Conservation (phyloP, 208 protist genomes). For the Crithidia sp. region DNA sequence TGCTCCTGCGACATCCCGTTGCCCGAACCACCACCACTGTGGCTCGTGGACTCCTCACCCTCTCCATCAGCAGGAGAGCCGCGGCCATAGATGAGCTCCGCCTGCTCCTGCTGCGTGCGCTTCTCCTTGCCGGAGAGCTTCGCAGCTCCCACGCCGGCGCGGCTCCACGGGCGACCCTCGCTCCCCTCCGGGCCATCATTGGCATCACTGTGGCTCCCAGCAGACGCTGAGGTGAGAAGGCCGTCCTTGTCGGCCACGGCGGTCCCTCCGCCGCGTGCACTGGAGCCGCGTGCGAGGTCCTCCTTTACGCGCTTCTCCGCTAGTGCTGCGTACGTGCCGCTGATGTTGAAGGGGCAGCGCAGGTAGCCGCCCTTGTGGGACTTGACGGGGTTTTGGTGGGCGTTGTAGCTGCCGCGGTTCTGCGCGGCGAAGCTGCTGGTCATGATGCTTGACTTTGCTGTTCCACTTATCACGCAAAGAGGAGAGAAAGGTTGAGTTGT, state of each 20-base stretch:
- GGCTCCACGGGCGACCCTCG: slow-evolving; percentile 58
- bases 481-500: too few species aligned
- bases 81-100: slow-evolving; percentile 67
- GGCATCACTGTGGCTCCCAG: slow-evolving; percentile 2
- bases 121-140: slow-evolving; percentile 56
- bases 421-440: slow-evolving; percentile 28
- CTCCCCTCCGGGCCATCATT: slow-evolving; percentile 33
- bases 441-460: slow-evolving; percentile 7
- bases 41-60: slow-evolving; percentile 1
- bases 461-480: not conserved
- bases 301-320: slow-evolving; percentile 53
- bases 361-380: slow-evolving; percentile 75
- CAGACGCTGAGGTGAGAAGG: not conserved
- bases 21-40: not conserved
- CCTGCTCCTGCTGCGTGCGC: slow-evolving; percentile 60
- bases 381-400: slow-evolving; percentile 46
- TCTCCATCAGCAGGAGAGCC: slow-evolving; percentile 15
- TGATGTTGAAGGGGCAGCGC: slow-evolving; percentile 73
- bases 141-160: slow-evolving; percentile 68
- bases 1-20: slow-evolving; percentile 19
- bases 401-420: slow-evolving; percentile 21
- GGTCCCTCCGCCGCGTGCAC: not conserved
- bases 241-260: slow-evolving; percentile 29
- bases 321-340: slow-evolving; percentile 43
- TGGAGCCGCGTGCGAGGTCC: slow-evolving; percentile 13